phyloP scores from a whole-genome alignment of 2,329 filamentous ascomycete genomes.

The Pseudopyricularia cyperi region DNA sequence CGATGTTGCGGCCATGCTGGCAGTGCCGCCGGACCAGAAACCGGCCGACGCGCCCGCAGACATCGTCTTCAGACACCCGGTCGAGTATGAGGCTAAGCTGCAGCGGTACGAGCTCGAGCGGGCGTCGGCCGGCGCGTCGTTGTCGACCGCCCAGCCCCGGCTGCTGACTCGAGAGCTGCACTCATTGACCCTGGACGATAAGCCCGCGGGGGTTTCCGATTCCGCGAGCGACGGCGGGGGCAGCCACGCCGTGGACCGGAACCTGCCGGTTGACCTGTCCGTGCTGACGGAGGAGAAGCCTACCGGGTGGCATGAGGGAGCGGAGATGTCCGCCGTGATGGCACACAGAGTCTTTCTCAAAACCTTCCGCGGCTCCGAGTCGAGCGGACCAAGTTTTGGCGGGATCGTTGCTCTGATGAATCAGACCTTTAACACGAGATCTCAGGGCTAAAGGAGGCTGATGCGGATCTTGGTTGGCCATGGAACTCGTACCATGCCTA shows the following conservation, averaged over 20 bases:
- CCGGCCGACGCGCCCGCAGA: not conserved
- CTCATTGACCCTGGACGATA: not conserved
- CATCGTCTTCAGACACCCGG: not conserved
- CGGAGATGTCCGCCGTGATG: conserved; percentile 5
- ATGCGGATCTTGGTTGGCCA: not conserved
- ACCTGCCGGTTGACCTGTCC: conserved; percentile 6
- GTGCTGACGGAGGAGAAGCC: conserved; percentile 6
- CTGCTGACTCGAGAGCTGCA: not conserved
- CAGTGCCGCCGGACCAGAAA: not conserved
- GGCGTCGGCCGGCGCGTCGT: not conserved
- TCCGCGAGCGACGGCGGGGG: not conserved
- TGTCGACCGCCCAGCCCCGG: not conserved
- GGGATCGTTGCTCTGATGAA: not conserved
- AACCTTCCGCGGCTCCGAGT: not conserved
- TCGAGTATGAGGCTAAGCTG: not conserved
- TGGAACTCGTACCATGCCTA: too few relatives aligned
- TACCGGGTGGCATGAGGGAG: conserved; percentile 4
- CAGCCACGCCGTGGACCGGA: not conserved
- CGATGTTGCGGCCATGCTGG: not conserved
- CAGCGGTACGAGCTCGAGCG: not conserved
- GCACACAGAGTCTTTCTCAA: conserved; percentile 5
- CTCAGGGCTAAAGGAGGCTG: not conserved
- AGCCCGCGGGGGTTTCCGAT: not conserved
- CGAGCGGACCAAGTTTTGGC: not conserved
- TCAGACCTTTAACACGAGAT: not conserved